These are phyloP conservation scores for Colletotrichum euphorbiae DNA, from an alignment of 2,329 filamentous ascomycete species.

Conservation along the genomic window DNA sequence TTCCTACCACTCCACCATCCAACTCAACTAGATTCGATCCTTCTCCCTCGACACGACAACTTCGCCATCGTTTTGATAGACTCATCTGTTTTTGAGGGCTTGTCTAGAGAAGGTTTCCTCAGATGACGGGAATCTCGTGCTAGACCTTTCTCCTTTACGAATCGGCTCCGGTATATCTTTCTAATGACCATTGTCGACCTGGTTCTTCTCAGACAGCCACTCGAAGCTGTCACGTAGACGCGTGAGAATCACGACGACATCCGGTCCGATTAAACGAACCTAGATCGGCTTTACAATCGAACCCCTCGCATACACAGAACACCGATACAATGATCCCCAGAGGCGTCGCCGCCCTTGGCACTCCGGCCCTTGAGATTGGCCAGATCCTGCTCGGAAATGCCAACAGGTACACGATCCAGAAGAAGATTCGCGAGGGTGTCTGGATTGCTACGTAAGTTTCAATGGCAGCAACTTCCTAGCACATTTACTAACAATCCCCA, in stretches of 20 bases:
- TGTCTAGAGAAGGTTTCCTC: constrained; percentile 15
- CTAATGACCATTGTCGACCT: constrained; percentile 37
- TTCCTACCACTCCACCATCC: neutral
- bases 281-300: neutral
- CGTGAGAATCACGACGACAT: constrained; percentile 24
- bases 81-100: neutral
- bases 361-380: constrained; percentile 37
- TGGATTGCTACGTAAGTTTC: constrained; percentile 35
- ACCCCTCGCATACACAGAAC: neutral
- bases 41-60: constrained; percentile 2
- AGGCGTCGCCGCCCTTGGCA: constrained; percentile 36
- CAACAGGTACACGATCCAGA: constrained; percentile 38
- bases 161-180: constrained; percentile 9
- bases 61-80: constrained; percentile 8
- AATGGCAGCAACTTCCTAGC: neutral
- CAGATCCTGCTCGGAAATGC: constrained; percentile 38
- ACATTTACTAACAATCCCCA: neutral
- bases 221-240: constrained; percentile 33
- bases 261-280: neutral
- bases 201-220: constrained; percentile 35
- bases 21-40: neutral
- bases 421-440: constrained; percentile 39
- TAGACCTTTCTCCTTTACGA: constrained; percentile 27
- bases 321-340: constrained; percentile 29
- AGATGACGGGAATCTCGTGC: constrained; percentile 28